These are phyloP conservation scores for Xylaria intraflava DNA, from an alignment of 495 filamentous ascomycete genomes.

Conservation along the genomic window DNA sequence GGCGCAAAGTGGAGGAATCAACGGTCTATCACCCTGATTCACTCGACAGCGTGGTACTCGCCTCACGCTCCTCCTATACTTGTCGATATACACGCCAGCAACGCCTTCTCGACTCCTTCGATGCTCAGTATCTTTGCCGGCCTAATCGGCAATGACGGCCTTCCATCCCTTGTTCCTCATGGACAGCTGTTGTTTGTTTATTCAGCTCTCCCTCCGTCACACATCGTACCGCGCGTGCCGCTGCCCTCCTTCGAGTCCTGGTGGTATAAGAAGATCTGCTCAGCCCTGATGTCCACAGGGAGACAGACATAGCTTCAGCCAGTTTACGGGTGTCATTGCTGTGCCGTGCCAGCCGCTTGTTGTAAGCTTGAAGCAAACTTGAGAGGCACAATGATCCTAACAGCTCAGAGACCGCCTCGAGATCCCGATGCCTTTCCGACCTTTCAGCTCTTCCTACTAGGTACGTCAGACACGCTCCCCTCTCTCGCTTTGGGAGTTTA, in stretches of 20 bases:
- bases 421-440: conserved; percentile 63
- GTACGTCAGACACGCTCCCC: conserved; percentile 35
- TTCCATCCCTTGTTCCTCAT: neutral
- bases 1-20: no score
- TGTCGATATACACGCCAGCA: no score
- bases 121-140: no score
- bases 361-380: conserved; percentile 28
- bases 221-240: neutral
- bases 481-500: neutral
- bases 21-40: neutral
- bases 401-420: conserved; percentile 36
- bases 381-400: conserved; percentile 39
- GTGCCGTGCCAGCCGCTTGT: conserved; percentile 19
- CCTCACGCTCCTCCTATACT: no score
- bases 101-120: no score
- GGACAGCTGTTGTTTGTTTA: neutral
- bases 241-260: neutral
- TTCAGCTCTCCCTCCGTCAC: neutral
- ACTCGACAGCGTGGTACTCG: neutral
- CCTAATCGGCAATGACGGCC: neutral
- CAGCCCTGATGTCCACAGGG: neutral
- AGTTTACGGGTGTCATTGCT: conserved; percentile 1
- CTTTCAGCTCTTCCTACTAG: conserved; percentile 68
- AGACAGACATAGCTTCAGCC: conserved; percentile 1
- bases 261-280: neutral